Conservation (phyloP, 352 stramenopile species). For the Pythium dissimile region DNA sequence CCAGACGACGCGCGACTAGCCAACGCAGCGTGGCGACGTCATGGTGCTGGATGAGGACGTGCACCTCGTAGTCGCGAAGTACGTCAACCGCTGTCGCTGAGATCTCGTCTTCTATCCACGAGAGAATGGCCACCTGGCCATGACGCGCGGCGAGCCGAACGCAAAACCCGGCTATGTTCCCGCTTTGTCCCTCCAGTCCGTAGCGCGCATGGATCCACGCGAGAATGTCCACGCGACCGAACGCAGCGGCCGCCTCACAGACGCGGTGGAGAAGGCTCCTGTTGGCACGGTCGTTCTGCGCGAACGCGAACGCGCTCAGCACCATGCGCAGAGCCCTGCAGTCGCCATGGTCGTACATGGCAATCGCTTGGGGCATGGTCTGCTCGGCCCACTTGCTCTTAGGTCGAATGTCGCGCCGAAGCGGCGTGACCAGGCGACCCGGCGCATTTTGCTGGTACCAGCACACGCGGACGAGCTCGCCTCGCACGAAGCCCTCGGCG, state of each 20-base stretch:
- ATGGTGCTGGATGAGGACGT: not conserved
- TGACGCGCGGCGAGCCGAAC: conserved; percentile 1
- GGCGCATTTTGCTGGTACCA: not conserved
- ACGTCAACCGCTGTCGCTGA: not conserved
- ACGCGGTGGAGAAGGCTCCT: conserved; percentile 9
- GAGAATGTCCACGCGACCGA: conserved; percentile 11
- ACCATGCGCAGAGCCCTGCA: not conserved
- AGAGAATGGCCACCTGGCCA: not conserved
- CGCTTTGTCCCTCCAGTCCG: not conserved
- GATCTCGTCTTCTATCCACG: not conserved
- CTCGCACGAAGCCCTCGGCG: conserved; percentile 3
- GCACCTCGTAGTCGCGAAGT: conserved; percentile 1
- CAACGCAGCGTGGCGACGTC: not conserved
- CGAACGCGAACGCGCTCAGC: not conserved
- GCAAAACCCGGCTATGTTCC: not conserved
- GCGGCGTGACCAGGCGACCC: conserved; percentile 1
- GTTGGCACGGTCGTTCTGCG: not conserved
- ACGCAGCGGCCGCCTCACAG: conserved; percentile 4
- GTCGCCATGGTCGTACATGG: not conserved
- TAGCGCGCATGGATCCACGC: not conserved
- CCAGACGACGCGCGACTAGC: not conserved
- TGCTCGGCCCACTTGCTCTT: not conserved
- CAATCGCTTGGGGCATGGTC: conserved; percentile 7
- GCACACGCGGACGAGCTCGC: not conserved
- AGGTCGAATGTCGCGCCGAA: not conserved